phyloP scores from a whole-genome alignment of 2,329 filamentous ascomycete species.

The Rasamsonia emersonii region DNA sequence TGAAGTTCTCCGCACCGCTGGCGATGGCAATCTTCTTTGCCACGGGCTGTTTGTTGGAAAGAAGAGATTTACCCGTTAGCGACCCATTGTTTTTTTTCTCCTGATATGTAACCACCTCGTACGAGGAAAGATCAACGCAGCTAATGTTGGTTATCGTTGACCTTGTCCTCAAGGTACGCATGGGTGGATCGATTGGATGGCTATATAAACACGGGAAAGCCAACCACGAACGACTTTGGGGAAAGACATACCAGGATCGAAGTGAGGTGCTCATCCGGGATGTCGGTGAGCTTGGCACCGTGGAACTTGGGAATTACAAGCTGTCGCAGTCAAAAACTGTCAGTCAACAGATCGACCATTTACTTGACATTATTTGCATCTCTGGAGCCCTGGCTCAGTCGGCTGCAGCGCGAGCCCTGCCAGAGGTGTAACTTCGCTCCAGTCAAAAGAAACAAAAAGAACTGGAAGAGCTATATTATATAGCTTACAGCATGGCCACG shows the following conservation, averaged over 20 bases:
- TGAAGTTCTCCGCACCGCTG: conserved; percentile 71
- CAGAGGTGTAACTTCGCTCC: not conserved
- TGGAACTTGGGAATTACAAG: conserved; percentile 95
- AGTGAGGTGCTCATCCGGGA: conserved; percentile 76
- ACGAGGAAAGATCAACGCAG: too few species aligned
- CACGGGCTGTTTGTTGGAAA: conserved; percentile 49
- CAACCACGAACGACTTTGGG: too few species aligned
- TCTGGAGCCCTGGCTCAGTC: too few species aligned
- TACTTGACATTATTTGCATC: too few species aligned
- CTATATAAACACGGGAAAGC: too few species aligned
- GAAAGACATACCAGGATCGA: conserved; percentile 63
- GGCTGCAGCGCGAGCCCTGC: not conserved
- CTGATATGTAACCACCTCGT: too few species aligned
- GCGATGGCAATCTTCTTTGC: conserved; percentile 80
- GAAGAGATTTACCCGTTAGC: conserved; percentile 7
- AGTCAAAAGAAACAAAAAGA: conserved; percentile 7
- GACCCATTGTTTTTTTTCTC: too few species aligned
- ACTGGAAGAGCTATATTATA: conserved; percentile 1
- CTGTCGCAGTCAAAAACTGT: conserved; percentile 37
- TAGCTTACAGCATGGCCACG: conserved; percentile 73
- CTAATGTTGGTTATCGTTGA: not conserved
- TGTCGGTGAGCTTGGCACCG: conserved; percentile 82
- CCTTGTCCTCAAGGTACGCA: conserved; percentile 10
- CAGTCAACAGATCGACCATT: not conserved
- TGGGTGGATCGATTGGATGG: not conserved